Percentiles rank a stretch among this genome's conserved stretches.
These are phyloP conservation scores for Suillus tomentosus DNA, from an alignment of 768 basidiomycete genomes.

Conservation along the genomic window DNA sequence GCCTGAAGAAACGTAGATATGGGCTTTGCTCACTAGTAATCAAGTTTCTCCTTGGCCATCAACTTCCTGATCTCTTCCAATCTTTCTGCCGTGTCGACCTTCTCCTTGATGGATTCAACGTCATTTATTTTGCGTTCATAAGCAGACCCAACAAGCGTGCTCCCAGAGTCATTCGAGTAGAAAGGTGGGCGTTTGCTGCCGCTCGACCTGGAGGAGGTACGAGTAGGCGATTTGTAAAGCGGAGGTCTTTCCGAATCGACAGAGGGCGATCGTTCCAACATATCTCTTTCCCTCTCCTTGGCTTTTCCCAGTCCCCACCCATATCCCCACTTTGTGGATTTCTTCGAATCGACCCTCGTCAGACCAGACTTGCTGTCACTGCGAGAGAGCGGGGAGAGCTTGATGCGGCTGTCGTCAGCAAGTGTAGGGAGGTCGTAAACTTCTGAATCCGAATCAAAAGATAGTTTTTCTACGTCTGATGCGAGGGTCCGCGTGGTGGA, in stretches of 20 bases:
- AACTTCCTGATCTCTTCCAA: slow-evolving; percentile 62
- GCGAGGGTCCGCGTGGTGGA: slow-evolving; percentile 45
- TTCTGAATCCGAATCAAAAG: slow-evolving; percentile 64
- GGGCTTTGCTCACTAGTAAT: slow-evolving; percentile 66
- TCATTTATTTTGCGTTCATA: slow-evolving; percentile 71
- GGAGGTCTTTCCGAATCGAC: slow-evolving; percentile 39
- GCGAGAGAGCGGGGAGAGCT: slow-evolving; percentile 44
- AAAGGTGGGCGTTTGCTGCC: slow-evolving; percentile 43
- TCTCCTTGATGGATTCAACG: slow-evolving; percentile 52
- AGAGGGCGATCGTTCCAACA: slow-evolving; percentile 36
- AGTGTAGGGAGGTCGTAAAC: slow-evolving; percentile 45
- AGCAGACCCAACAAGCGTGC: slow-evolving; percentile 76
- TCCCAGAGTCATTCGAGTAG: slow-evolving; percentile 63
- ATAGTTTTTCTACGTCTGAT: slow-evolving; percentile 48
- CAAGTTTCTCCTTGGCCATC: slow-evolving; percentile 68
- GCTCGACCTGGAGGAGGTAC: slow-evolving; percentile 42
- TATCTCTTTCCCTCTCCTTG: slow-evolving; percentile 43
- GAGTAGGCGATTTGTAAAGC: slow-evolving; percentile 34
- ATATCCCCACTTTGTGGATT: slow-evolving; percentile 64
- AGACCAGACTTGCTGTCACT: slow-evolving; percentile 43
- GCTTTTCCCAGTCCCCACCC: slow-evolving; percentile 68
- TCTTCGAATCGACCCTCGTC: slow-evolving; percentile 57
- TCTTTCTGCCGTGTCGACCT: slow-evolving; percentile 58
- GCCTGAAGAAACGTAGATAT: slow-evolving; percentile 10
- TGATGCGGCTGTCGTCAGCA: slow-evolving; percentile 40